Evolutionary conservation across 78 protist species (phyloP).

Genomic region (Pelomyxa schiedti): DNA sequence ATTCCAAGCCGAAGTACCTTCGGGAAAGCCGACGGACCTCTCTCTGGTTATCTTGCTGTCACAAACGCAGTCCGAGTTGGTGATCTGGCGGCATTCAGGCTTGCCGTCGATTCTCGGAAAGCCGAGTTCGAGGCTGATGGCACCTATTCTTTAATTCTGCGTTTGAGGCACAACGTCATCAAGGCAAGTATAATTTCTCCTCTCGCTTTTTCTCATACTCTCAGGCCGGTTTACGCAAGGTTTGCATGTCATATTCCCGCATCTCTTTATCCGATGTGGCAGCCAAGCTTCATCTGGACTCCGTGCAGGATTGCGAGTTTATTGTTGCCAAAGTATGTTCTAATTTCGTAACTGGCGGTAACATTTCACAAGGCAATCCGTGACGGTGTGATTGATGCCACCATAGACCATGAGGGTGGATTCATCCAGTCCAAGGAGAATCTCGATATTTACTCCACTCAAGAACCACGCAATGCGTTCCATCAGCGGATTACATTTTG

Average conservation of each 20-base stretch:
- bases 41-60: conserved; percentile 59
- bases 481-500: conserved; percentile 59
- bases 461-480: conserved; percentile 56
- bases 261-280: conserved; percentile 55
- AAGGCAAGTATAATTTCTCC: background rate
- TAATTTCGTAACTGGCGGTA: conserved; percentile 68
- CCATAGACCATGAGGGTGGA: conserved; percentile 53
- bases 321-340: conserved; percentile 44
- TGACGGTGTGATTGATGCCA: conserved; percentile 74
- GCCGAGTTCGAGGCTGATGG: background rate
- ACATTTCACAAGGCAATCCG: conserved; percentile 10
- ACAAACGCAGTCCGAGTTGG: conserved; percentile 53
- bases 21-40: conserved; percentile 17
- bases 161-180: background rate
- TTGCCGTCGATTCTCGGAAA: background rate
- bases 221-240: conserved; percentile 69
- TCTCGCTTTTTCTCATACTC: background rate
- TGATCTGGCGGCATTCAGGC: background rate
- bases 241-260: conserved; percentile 52
- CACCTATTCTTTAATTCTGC: background rate
- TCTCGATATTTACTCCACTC: conserved; percentile 52
- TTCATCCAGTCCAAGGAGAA: conserved; percentile 18
- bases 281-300: conserved; percentile 42
- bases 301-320: conserved; percentile 59
- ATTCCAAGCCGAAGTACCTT: conserved; percentile 64